Evolutionary conservation across 164 flowering plant genomes (phyloP).

Genomic region (Stephania yunnanensis): DNA sequence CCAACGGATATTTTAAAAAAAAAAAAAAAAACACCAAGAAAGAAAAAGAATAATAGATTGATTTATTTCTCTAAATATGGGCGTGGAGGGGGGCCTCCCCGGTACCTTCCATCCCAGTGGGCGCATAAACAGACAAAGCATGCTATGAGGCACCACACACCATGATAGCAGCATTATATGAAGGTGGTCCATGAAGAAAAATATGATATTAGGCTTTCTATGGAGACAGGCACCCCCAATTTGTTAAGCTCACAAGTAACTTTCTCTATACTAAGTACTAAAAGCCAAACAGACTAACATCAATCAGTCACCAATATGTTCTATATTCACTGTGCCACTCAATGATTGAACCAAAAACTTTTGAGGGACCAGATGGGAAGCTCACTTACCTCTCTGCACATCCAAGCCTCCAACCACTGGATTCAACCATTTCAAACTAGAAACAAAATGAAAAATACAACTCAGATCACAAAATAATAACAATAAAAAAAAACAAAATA

Average conservation of each 20-base stretch:
- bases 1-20: background rate
- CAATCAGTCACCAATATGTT: background rate
- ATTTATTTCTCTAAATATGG: background rate
- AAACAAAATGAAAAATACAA: no score
- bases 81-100: background rate
- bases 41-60: background rate
- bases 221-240: background rate
- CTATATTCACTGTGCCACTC: background rate
- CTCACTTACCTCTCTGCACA: background rate
- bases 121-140: background rate
- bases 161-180: background rate
- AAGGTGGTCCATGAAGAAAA: background rate
- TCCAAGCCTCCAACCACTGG: background rate
- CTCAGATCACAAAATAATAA: background rate
- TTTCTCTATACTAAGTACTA: background rate
- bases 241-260: background rate
- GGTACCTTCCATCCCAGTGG: background rate
- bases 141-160: background rate
- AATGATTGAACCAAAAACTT: slow-evolving; percentile 2
- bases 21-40: background rate
- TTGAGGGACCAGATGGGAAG: background rate
- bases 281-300: background rate
- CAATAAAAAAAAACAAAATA: no score
- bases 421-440: background rate
- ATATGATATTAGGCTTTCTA: background rate